A percentile compares a stretch with the other conserved stretches of the same genome.
phyloP scores from a whole-genome alignment of 1,284 basidiomycete species.

The Ustilago shanxiensis region DNA sequence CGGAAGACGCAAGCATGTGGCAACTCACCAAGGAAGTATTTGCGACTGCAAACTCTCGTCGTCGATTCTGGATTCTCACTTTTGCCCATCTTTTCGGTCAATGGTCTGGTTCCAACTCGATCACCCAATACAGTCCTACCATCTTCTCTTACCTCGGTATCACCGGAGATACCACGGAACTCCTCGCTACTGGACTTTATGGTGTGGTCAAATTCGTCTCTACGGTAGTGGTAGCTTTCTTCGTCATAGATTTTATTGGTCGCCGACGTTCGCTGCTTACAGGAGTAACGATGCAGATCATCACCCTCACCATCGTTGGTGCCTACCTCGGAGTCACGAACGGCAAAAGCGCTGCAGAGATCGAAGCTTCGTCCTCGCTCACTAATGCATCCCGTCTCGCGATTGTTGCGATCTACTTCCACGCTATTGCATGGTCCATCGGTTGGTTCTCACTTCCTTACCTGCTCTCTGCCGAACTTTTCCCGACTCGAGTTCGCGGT shows the following conservation, averaged over 20 bases:
- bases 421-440: constrained; percentile 19
- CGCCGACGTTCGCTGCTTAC: constrained; percentile 15
- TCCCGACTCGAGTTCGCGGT: constrained; percentile 7
- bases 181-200: constrained; percentile 10
- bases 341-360: constrained; percentile 15
- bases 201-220: constrained; percentile 12
- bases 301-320: constrained; percentile 12
- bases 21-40: constrained; percentile 9
- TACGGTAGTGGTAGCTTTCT: constrained; percentile 7
- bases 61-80: constrained; percentile 7
- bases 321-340: constrained; percentile 19
- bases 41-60: constrained; percentile 7
- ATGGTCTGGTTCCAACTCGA: constrained; percentile 12
- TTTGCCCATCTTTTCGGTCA: constrained; percentile 12
- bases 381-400: constrained; percentile 15
- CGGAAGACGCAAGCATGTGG: constrained; percentile 5
- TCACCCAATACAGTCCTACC: constrained; percentile 11
- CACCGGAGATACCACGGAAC: constrained; percentile 3
- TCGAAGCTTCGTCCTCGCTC: constrained; percentile 8
- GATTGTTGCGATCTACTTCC: constrained; percentile 21
- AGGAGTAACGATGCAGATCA: constrained; percentile 11
- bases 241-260: constrained; percentile 21
- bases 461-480: constrained; percentile 18
- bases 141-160: constrained; percentile 15
- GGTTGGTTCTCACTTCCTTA: constrained; percentile 22